Percentiles rank a stretch among this genome's conserved stretches.
Conservation (phyloP, 2,329 filamentous ascomycete genomes). For the Fusarium buxicola region DNA sequence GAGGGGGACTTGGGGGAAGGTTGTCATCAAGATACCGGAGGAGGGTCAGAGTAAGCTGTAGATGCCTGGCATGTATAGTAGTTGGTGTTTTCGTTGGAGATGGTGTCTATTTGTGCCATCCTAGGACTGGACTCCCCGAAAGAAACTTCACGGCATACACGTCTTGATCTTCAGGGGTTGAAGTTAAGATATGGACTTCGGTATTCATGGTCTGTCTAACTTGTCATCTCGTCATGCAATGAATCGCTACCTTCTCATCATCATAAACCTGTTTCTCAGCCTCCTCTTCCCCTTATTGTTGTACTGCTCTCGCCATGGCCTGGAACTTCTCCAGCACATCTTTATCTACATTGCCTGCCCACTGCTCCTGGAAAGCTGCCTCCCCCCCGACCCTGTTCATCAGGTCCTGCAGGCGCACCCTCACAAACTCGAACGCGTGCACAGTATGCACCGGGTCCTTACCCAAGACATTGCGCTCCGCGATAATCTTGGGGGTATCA, state of each 20-base stretch:
- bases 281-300: slow-evolving; percentile 21
- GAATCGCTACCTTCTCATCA: slow-evolving; percentile 20
- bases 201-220: slow-evolving; percentile 23
- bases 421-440: slow-evolving; percentile 72
- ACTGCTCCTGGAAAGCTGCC: slow-evolving; percentile 73
- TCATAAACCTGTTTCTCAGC: slow-evolving; percentile 5
- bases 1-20: slow-evolving; percentile 94
- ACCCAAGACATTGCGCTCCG: slow-evolving; percentile 64
- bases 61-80: neutral
- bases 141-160: neutral
- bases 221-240: slow-evolving; percentile 36
- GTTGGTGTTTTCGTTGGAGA: neutral
- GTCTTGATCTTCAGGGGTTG: neutral
- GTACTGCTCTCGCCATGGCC: slow-evolving; percentile 43
- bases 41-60: slow-evolving; percentile 69
- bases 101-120: neutral
- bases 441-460: slow-evolving; percentile 77
- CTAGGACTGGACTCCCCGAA: neutral
- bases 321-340: slow-evolving; percentile 76
- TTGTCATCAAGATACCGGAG: slow-evolving; percentile 87
- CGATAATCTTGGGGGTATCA: slow-evolving; percentile 66
- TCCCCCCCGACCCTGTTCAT: slow-evolving; percentile 73
- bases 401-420: slow-evolving; percentile 68
- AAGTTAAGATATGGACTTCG: slow-evolving; percentile 4
- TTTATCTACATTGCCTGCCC: slow-evolving; percentile 79